Percentiles rank a stretch among this genome's conserved stretches.
Conservation (phyloP, 2,329 filamentous ascomycete species). For the Ascochyta fabae region DNA sequence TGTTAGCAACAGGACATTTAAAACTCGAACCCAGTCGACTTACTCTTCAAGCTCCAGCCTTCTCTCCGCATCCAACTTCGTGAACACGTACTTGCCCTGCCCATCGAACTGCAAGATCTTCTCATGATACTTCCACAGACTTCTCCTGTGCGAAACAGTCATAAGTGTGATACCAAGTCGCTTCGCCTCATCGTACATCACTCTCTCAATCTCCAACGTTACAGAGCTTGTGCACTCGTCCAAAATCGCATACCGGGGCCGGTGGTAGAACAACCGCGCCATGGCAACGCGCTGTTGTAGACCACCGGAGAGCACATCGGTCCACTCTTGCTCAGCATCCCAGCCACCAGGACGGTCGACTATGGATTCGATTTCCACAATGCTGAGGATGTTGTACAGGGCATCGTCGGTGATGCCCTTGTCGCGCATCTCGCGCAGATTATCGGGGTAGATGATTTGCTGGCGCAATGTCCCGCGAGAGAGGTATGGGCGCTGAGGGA, state of each 20-base stretch:
- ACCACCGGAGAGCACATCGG: constrained; percentile 88
- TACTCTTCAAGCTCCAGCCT: constrained; percentile 85
- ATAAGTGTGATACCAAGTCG: constrained; percentile 89
- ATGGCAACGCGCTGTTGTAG: constrained; percentile 96
- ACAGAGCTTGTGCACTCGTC: constrained; percentile 96
- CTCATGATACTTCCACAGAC: constrained; percentile 95
- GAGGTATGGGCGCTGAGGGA: constrained; percentile 93
- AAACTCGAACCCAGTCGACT: constrained; percentile 32
- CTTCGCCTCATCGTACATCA: constrained; percentile 98
- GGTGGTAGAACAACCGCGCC: constrained; percentile 93
- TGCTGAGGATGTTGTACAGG: constrained; percentile 75
- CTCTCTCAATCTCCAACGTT: constrained; percentile 91
- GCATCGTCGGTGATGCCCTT: constrained; percentile 84
- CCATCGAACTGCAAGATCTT: constrained; percentile 97
- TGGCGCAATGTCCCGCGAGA: constrained; percentile 91
- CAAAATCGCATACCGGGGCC: constrained; percentile 89
- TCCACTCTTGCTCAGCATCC: constrained; percentile 96
- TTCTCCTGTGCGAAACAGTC: constrained; percentile 91
- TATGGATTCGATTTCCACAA: constrained; percentile 82
- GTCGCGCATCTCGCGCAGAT: constrained; percentile 81
- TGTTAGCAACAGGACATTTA: constrained; percentile 19
- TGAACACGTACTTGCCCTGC: constrained; percentile 90
- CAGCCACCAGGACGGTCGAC: constrained; percentile 81
- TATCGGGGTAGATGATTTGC: constrained; percentile 96
- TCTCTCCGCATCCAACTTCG: constrained; percentile 83